Evolutionary conservation across 441 rosid species (phyloP).

Genomic region (Eugenia klotzschiana): DNA sequence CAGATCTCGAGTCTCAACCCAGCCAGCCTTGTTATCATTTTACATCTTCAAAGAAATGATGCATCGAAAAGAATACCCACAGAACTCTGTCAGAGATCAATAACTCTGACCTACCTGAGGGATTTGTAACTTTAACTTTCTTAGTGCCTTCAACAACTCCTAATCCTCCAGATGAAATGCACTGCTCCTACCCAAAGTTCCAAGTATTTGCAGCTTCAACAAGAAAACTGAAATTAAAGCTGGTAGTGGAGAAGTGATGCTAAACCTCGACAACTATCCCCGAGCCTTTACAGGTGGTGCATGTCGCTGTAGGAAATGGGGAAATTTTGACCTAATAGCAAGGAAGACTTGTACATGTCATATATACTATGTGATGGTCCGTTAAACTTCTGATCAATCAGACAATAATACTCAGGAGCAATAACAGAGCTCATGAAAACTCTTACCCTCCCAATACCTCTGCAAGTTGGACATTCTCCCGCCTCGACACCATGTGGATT

Average conservation of each 20-base stretch:
- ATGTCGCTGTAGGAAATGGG: conserved; percentile 59
- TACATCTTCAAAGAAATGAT: neutral
- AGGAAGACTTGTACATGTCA: conserved; percentile 1
- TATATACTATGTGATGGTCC: neutral
- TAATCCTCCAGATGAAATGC: conserved; percentile 63
- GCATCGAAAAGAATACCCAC: neutral
- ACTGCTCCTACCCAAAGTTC: conserved; percentile 41
- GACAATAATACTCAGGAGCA: conserved; percentile 2
- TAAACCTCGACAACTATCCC: conserved; percentile 56
- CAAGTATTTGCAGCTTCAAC: neutral
- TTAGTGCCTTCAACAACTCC: conserved; percentile 67
- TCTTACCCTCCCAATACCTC: conserved; percentile 70
- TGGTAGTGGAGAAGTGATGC: conserved; percentile 1
- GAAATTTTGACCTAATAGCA: conserved; percentile 61
- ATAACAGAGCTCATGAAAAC: conserved; percentile 3
- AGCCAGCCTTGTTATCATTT: neutral
- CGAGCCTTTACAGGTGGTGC: conserved; percentile 61
- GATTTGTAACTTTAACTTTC: conserved; percentile 56
- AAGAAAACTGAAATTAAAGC: neutral
- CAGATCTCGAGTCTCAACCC: neutral
- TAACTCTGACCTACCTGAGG: conserved; percentile 49
- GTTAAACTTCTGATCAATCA: neutral
- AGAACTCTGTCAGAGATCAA: neutral
- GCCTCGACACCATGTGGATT: conserved; percentile 38
- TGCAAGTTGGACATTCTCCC: conserved; percentile 50